Evolutionary conservation across 345 rosid genomes (phyloP).

Genomic region (Mallotus nudiflorus): DNA sequence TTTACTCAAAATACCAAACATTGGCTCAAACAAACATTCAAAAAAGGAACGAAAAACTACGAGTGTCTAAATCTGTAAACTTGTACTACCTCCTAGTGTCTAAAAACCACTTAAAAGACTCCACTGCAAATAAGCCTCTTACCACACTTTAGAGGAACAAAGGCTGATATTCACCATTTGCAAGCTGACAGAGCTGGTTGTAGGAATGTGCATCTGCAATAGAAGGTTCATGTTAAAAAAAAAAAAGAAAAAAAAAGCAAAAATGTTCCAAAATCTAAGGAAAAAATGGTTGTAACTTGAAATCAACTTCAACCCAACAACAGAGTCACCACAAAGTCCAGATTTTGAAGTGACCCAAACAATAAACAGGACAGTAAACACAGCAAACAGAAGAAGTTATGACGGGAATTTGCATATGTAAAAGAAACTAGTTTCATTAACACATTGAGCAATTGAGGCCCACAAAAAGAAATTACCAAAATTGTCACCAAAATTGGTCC

Average conservation of each 20-base stretch:
- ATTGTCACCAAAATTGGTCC: slow-evolving; percentile 73
- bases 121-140: background rate
- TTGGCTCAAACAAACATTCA: background rate
- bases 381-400: no score
- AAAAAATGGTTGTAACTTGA: background rate
- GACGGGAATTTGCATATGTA: no score
- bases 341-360: background rate
- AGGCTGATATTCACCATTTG: slow-evolving; percentile 73
- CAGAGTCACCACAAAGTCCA: background rate
- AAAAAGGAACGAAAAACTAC: background rate
- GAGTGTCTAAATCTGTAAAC: background rate
- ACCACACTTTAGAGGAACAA: slow-evolving; percentile 52
- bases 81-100: slow-evolving; percentile 14
- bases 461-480: slow-evolving; percentile 49
- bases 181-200: slow-evolving; percentile 83
- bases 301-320: background rate
- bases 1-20: background rate
- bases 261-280: no score
- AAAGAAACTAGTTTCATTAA: no score
- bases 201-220: slow-evolving; percentile 56
- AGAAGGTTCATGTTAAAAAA: background rate
- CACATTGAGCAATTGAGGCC: no score
- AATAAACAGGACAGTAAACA: no score
- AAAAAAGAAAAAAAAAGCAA: background rate
- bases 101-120: background rate